A percentile compares a stretch with the other conserved stretches of the same genome.
These are phyloP conservation scores for Nymphaea colorata DNA, from an alignment of 164 flowering plant genomes.

Conservation along the genomic window DNA sequence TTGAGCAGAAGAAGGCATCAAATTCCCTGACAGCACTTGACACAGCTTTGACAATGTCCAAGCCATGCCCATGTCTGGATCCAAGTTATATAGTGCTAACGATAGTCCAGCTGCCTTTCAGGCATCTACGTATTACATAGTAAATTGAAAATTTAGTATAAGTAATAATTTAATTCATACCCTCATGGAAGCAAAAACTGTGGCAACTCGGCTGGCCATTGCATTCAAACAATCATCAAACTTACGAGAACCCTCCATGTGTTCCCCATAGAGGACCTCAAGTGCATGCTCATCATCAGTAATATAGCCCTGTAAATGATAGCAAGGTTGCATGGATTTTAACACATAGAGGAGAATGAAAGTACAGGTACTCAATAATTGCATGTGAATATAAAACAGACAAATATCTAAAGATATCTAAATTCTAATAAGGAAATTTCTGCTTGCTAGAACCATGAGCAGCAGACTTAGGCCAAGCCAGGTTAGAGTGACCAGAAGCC, in stretches of 20 bases:
- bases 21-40: no score
- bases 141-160: no score
- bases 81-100: no score
- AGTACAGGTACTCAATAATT: not conserved
- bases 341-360: not conserved
- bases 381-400: not conserved
- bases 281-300: constrained; percentile 87
- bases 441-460: not conserved
- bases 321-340: not conserved
- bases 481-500: no score
- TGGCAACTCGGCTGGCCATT: constrained; percentile 83
- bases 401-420: no score
- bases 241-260: constrained; percentile 46
- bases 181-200: constrained; percentile 93
- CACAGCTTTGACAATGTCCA: no score
- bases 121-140: no score
- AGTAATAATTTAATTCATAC: constrained; percentile 20
- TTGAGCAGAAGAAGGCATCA: no score
- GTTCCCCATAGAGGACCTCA: constrained; percentile 74
- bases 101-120: no score
- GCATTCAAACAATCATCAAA: constrained; percentile 62
- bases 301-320: constrained; percentile 49
- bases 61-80: no score
- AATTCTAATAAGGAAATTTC: no score
- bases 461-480: not conserved